These are phyloP conservation scores for Metschnikowia arizonensis DNA, from an alignment of 805 yeast species.

Conservation along the genomic window DNA sequence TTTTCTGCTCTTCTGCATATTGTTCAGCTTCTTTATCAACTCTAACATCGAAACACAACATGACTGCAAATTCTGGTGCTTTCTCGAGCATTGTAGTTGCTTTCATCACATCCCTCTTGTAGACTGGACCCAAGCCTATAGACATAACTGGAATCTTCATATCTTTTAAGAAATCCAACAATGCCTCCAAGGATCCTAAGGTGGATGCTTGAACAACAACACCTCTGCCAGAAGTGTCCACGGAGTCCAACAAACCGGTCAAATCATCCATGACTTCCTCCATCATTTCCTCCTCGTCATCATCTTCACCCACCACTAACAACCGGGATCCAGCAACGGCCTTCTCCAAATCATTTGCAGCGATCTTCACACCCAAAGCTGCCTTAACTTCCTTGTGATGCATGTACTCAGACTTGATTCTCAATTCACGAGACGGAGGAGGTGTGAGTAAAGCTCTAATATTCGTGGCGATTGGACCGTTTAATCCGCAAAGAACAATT, in stretches of 20 bases:
- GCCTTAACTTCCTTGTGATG: conserved; percentile 98
- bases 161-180: conserved; percentile 92
- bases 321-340: conserved; percentile 99
- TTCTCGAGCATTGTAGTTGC: conserved; percentile 95
- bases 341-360: conserved; percentile 95
- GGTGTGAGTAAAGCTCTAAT: conserved; percentile 96
- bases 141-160: conserved; percentile 99
- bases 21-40: conserved; percentile 98
- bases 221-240: conserved; percentile 93
- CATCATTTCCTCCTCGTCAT: conserved; percentile 95
- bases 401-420: conserved; percentile 93
- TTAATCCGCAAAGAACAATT: conserved; percentile 93
- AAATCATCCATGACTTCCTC: conserved; percentile 99
- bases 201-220: conserved; percentile 98
- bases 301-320: conserved; percentile 92
- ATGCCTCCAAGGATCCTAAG: conserved; percentile 95
- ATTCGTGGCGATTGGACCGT: conserved; percentile 96
- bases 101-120: conserved; percentile 96
- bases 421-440: conserved; percentile 92
- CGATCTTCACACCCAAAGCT: conserved; percentile 97
- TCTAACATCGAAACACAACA: conserved; percentile 97
- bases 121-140: conserved; percentile 96
- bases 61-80: conserved; percentile 93
- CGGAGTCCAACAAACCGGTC: conserved; percentile 90
- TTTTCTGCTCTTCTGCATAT: conserved; percentile 89